Conservation (phyloP, 2,329 filamentous ascomycete genomes). For the Colletotrichum gigasporum region DNA sequence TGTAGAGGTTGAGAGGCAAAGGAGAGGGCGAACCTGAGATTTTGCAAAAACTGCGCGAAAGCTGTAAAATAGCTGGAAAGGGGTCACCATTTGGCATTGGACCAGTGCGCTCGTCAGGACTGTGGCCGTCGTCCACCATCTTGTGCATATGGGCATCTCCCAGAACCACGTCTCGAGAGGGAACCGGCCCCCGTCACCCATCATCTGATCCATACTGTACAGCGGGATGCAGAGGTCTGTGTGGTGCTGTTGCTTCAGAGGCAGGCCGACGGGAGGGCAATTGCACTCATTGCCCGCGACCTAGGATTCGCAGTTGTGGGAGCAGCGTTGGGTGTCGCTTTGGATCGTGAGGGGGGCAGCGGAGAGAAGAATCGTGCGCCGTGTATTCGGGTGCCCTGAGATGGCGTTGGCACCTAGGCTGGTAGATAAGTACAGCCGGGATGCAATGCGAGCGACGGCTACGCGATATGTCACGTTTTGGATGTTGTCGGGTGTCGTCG, state of each 20-base stretch:
- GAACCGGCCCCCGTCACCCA: slow-evolving; percentile 69
- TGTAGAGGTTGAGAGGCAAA: not conserved
- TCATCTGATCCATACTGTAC: slow-evolving; percentile 63
- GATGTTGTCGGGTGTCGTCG: too few relatives aligned
- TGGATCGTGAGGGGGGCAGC: too few relatives aligned
- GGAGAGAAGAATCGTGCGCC: not conserved
- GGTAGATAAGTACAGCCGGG: too few relatives aligned
- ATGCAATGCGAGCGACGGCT: too few relatives aligned
- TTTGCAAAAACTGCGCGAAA: slow-evolving; percentile 91
- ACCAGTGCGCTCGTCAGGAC: slow-evolving; percentile 88
- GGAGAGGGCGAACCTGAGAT: slow-evolving; percentile 74
- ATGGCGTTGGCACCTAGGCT: too few relatives aligned
- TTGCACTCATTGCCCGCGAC: slow-evolving; percentile 9
- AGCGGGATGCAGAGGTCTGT: not conserved
- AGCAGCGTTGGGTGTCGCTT: not conserved
- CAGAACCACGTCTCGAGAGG: slow-evolving; percentile 98
- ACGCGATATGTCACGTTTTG: too few relatives aligned
- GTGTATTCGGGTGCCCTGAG: not conserved
- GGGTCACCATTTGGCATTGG: slow-evolving; percentile 91
- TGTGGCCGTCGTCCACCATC: slow-evolving; percentile 96
- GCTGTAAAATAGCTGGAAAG: slow-evolving; percentile 97
- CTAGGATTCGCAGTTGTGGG: not conserved
- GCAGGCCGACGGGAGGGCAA: not conserved
- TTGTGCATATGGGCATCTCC: slow-evolving; percentile 96
- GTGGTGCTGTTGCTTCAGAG: not conserved